phyloP scores from a whole-genome alignment of 2,329 filamentous ascomycete genomes.

The Cercospora berteroae region DNA sequence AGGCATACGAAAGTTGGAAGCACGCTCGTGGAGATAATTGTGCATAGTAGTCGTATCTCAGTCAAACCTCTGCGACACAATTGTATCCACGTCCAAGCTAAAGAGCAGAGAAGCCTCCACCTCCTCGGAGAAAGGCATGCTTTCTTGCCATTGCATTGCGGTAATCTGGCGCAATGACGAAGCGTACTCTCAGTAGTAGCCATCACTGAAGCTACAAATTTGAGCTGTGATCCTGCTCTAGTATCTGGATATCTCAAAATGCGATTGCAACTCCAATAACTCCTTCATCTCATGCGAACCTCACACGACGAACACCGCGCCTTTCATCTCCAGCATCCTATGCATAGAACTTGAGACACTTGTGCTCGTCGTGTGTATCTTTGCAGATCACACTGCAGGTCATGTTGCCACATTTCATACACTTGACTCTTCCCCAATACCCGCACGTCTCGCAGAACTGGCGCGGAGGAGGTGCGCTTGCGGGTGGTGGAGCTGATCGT shows the following conservation, averaged over 20 bases:
- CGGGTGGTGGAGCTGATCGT: conserved; percentile 42
- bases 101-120: background rate
- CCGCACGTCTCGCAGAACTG: conserved; percentile 77
- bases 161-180: background rate
- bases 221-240: background rate
- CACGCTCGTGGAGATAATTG: too few species aligned
- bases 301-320: conserved; percentile 7
- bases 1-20: too few species aligned
- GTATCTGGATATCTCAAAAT: background rate
- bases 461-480: conserved; percentile 52
- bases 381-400: conserved; percentile 77
- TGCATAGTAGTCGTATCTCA: background rate
- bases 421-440: conserved; percentile 75
- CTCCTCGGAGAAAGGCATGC: background rate
- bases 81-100: background rate
- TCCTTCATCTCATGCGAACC: background rate
- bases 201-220: background rate
- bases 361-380: conserved; percentile 69
- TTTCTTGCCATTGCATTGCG: background rate
- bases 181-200: background rate
- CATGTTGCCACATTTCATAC: conserved; percentile 72
- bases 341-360: conserved; percentile 56
- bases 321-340: conserved; percentile 20
- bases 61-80: background rate
- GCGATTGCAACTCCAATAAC: background rate